These are phyloP conservation scores for Thermochaetoides thermophila DNA, from an alignment of 495 filamentous ascomycete genomes.

Conservation along the genomic window DNA sequence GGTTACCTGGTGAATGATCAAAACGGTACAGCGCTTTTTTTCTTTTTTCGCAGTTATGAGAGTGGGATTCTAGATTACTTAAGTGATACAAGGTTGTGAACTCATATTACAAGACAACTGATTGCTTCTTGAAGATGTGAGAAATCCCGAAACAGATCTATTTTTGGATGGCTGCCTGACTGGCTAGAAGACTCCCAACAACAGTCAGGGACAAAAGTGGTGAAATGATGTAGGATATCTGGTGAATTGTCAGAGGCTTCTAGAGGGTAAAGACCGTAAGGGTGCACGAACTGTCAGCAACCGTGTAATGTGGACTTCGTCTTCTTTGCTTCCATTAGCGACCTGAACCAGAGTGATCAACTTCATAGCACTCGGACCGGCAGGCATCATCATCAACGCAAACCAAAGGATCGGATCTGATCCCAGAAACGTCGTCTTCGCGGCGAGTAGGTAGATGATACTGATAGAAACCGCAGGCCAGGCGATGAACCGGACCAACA, in stretches of 20 bases:
- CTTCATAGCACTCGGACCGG: conserved; percentile 57
- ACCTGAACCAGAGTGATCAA: conserved; percentile 53
- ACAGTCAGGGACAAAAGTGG: conserved; percentile 11
- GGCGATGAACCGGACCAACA: conserved; percentile 18
- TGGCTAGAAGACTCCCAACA: conserved; percentile 10
- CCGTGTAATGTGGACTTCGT: conserved; percentile 58
- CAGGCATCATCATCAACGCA: conserved; percentile 62
- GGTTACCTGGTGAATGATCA: no score
- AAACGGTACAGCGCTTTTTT: no score
- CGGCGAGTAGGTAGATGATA: conserved; percentile 46
- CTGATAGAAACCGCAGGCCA: conserved; percentile 35
- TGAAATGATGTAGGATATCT: conserved; percentile 13
- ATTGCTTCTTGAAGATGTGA: no score
- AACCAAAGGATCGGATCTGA: conserved; percentile 65
- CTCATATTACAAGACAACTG: no score
- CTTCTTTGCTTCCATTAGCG: conserved; percentile 37
- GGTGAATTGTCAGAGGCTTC: not conserved
- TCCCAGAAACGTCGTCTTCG: conserved; percentile 38
- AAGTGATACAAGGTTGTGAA: no score
- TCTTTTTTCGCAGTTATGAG: no score
- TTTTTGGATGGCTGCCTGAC: conserved; percentile 4
- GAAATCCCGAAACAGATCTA: not conserved
- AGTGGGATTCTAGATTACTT: no score
- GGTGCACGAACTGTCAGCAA: no score
- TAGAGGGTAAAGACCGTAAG: no score